These are phyloP conservation scores for Saccharomyces kudriavzevii DNA, from an alignment of 805 yeast genomes.

Conservation along the genomic window DNA sequence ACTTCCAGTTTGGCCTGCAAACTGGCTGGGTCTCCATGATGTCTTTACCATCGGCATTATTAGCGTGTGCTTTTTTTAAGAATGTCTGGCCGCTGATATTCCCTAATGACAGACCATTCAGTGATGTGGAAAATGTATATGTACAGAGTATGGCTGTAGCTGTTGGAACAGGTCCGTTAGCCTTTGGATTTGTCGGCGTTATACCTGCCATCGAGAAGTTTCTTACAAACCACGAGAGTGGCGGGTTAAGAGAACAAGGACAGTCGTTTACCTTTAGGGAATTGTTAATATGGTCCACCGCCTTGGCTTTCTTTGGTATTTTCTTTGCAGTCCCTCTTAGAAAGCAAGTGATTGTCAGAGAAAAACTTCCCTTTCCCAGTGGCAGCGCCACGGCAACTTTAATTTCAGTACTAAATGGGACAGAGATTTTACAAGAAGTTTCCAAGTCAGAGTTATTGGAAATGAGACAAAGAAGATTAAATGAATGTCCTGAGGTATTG, in stretches of 20 bases:
- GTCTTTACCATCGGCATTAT: conserved; percentile 87
- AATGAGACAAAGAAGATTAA: conserved; percentile 22
- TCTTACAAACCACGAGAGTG: conserved; percentile 69
- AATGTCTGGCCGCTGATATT: conserved; percentile 33
- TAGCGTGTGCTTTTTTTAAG: conserved; percentile 80
- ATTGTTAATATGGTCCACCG: conserved; percentile 72
- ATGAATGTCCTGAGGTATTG: conserved; percentile 23
- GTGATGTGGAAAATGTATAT: conserved; percentile 91
- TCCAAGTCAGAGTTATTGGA: conserved; percentile 30
- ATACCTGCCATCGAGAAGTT: conserved; percentile 93
- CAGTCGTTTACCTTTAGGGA: conserved; percentile 38
- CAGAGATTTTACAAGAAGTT: conserved; percentile 38
- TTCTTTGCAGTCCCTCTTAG: conserved; percentile 89
- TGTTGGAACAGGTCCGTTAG: conserved; percentile 94
- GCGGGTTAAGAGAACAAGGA: conserved; percentile 33
- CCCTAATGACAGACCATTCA: conserved; percentile 39
- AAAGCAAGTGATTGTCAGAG: conserved; percentile 77
- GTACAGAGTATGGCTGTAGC: conserved; percentile 93
- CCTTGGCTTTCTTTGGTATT: conserved; percentile 89
- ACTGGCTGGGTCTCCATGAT: conserved; percentile 99
- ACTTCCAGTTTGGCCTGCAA: conserved; percentile 92
- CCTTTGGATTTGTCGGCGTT: conserved; percentile 91
- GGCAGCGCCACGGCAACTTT: conserved; percentile 94
- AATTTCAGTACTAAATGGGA: conserved; percentile 77
- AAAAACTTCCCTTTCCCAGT: conserved; percentile 85